Conservation (phyloP, 1,139 yeast species). For the Geotrichum macrosporum region DNA sequence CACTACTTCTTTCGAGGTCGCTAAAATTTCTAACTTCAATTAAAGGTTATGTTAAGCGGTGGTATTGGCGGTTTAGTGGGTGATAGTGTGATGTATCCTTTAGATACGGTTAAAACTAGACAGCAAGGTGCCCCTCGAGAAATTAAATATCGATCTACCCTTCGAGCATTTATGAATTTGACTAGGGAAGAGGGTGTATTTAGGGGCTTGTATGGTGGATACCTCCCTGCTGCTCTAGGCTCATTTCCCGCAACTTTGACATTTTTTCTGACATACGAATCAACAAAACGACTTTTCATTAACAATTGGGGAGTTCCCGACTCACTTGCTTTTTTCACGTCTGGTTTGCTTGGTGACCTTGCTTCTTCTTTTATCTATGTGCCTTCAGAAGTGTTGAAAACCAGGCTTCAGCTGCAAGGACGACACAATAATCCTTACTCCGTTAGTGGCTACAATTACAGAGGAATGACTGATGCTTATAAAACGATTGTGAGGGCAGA, state of each 20-base stretch:
- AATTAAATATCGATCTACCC: conserved; percentile 58
- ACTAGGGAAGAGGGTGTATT: conserved; percentile 76
- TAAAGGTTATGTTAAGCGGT: conserved; percentile 53
- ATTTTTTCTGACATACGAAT: conserved; percentile 87
- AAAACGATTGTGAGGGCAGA: conserved; percentile 59
- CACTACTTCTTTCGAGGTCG: too few relatives aligned
- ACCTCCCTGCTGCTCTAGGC: conserved; percentile 85
- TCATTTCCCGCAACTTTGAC: conserved; percentile 85
- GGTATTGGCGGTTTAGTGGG: conserved; percentile 95
- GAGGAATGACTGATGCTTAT: conserved; percentile 62
- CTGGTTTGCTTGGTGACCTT: conserved; percentile 88
- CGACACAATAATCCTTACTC: conserved; percentile 74
- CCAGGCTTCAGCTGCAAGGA: conserved; percentile 90
- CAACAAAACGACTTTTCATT: conserved; percentile 65
- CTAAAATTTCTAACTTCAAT: too few relatives aligned
- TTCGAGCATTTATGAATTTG: conserved; percentile 68
- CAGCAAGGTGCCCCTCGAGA: conserved; percentile 86
- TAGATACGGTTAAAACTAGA: conserved; percentile 93
- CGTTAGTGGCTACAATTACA: conserved; percentile 80
- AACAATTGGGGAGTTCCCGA: conserved; percentile 62
- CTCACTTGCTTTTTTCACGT: conserved; percentile 70
- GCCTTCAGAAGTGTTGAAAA: conserved; percentile 95
- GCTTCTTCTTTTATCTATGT: conserved; percentile 89
- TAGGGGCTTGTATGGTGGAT: conserved; percentile 88
- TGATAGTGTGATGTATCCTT: conserved; percentile 88